These are phyloP conservation scores for Brettanomyces naardenensis DNA, from an alignment of 805 yeast genomes.

Conservation along the genomic window DNA sequence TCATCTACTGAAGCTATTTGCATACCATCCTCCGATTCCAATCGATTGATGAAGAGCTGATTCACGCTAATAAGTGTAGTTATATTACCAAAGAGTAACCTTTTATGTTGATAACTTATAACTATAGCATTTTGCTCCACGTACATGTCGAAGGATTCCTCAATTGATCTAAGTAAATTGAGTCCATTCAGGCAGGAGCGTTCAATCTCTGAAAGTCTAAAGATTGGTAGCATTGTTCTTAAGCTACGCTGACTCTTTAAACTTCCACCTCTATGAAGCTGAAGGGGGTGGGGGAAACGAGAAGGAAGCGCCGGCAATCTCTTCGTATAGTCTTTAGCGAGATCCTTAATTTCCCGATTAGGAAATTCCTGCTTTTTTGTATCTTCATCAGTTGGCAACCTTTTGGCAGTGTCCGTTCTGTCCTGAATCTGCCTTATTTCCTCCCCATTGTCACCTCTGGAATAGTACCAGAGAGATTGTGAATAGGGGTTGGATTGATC, in stretches of 20 bases:
- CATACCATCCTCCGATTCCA: slow-evolving; percentile 3
- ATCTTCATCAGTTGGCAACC: slow-evolving; percentile 2
- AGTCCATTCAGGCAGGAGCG: not conserved
- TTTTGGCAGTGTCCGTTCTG: slow-evolving; percentile 10
- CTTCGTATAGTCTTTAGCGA: not conserved
- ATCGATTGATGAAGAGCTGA: slow-evolving; percentile 7
- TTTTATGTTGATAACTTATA: not conserved
- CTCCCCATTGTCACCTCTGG: slow-evolving; percentile 27
- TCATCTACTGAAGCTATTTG: slow-evolving; percentile 9
- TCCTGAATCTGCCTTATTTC: slow-evolving; percentile 26
- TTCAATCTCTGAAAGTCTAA: not conserved
- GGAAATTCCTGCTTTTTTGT: not conserved
- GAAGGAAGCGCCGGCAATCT: too few species aligned
- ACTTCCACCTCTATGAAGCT: not conserved
- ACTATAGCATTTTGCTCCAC: slow-evolving; percentile 3
- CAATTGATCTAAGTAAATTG: not conserved
- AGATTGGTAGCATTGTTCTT: not conserved
- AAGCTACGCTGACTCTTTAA: not conserved
- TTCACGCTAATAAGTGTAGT: slow-evolving; percentile 10
- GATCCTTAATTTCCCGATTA: not conserved
- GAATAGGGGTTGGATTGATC: slow-evolving; percentile 33
- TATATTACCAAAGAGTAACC: slow-evolving; percentile 12
- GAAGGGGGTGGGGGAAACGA: too few species aligned
- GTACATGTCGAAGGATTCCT: slow-evolving; percentile 2
- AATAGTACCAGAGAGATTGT: slow-evolving; percentile 32